Base-by-base conservation (phyloP, 345 rosid species). In the Excoecaria agallocha region DNA sequence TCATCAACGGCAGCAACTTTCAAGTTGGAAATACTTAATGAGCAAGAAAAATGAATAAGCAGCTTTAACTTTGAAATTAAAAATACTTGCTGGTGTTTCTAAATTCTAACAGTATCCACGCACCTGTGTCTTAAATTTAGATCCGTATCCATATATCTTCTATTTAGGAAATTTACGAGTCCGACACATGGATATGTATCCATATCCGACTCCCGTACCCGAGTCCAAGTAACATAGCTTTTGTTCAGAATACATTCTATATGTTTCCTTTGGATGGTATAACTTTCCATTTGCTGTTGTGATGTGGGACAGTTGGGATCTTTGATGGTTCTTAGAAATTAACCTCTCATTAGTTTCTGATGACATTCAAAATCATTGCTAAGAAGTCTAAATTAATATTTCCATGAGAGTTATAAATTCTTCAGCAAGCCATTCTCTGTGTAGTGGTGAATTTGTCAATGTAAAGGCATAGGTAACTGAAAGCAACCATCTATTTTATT, bases 201-300 rank as follows among this genome's bases (percentile, higher is more conserved):
- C n/a, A n/a, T n/a, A n/a, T n/a, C n/a, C n/a, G n/a, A n/a, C n/a
- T n/a, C n/a, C n/a, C n/a, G n/a, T n/a, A n/a, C n/a, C n/a, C n/a
- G n/a, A n/a, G n/a, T n/a, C n/a, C n/a, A n/a, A n/a, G n/a, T n/a
- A n/a, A n/a, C n/a, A n/a, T n/a, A n/a, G n/a, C n/a, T n/a, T n/a
- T n/a, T n/a, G 43, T 22, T 56, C 72, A 51, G 13, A 25, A 72
- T 38, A 19, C 9, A 52, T n/a, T n/a, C 64, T 64, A 52, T 51
- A 16, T 64, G n/a, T 22, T 66, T 65, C 7, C 8, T 49, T 66
- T 66, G 66, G 48, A 45, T 43, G 57, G 20, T 56, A 30, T 30
- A 25, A 24, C 72, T 43, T n/a, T 58, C 59, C 55, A 35, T 51
- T 35, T 52, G 48, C 11, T 55, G 65, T 48, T 75, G 52, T 39